These are phyloP conservation scores for Suillus brevipes DNA, from an alignment of 768 basidiomycete species.

Conservation along the genomic window DNA sequence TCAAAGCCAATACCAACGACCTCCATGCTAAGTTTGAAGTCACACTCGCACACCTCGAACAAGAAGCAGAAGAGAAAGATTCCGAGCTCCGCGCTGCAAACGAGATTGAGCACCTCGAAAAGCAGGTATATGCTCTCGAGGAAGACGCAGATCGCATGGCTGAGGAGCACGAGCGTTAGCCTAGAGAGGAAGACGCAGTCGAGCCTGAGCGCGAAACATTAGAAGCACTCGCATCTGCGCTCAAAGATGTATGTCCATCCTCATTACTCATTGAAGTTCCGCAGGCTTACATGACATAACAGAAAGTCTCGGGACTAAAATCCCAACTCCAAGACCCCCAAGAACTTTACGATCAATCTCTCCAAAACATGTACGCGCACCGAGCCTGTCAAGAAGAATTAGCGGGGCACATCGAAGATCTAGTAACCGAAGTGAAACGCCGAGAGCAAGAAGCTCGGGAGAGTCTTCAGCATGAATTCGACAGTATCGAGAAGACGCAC, in stretches of 20 bases:
- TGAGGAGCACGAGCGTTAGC: conserved; percentile 65
- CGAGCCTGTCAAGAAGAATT: conserved; percentile 77
- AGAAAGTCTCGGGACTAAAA: conserved; percentile 73
- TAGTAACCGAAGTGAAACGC: conserved; percentile 62
- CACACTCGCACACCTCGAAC: conserved; percentile 73
- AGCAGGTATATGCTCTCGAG: conserved; percentile 81
- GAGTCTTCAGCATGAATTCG: conserved; percentile 52
- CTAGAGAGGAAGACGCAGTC: conserved; percentile 73
- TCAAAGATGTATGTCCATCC: conserved; percentile 69
- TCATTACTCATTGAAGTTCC: not conserved
- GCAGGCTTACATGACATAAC: conserved; percentile 9
- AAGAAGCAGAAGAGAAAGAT: conserved; percentile 78
- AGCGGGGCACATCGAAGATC: conserved; percentile 69
- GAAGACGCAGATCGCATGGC: conserved; percentile 79
- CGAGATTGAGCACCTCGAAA: conserved; percentile 74
- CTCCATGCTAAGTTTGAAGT: conserved; percentile 74
- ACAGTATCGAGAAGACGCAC: conserved; percentile 59
- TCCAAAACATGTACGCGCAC: conserved; percentile 63
- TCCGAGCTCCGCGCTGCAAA: conserved; percentile 72
- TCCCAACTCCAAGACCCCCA: conserved; percentile 64
- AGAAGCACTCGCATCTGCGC: conserved; percentile 63
- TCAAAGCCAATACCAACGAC: conserved; percentile 70
- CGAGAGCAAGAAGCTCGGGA: conserved; percentile 59
- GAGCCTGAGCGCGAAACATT: conserved; percentile 70
- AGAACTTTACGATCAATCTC: conserved; percentile 63